Evolutionary conservation across 2,329 filamentous ascomycete genomes (phyloP), one percentile per base, ranked within the genome.

Genomic region (Aschersonia sp.): DNA sequence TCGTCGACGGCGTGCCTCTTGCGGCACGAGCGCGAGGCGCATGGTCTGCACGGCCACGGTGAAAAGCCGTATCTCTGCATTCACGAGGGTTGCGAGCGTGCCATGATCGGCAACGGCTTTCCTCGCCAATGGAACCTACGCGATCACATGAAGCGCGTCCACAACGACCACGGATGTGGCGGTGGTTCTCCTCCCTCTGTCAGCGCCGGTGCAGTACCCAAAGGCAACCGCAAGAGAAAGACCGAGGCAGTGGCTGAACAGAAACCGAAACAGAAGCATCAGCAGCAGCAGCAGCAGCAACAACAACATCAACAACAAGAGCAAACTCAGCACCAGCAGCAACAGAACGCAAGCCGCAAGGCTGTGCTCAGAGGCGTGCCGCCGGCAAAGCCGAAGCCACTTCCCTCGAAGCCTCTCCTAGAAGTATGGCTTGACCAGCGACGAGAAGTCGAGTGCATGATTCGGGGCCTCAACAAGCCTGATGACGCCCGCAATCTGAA

Each of bases 111-210:
- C 57, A 87, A 90, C 63, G 90, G 90, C 57, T 97, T 97, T 61
- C 90, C 89, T 39, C 83, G 90, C 57, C 83, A 89, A 58, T 97
- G 92, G 87, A 97, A 97, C 68, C 77, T 95, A 47, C 82, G 85
- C 65, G 90, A 97, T 68, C 90, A 97, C 73, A 96, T 96, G 89
- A 87, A 87, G 69, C 83, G 90, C 52, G 89, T 96, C 6, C 90
- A 97, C 69, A 81, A 81, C 55, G 76, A 79, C 58, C 70, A 71
- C 51, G 68, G 70, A 42, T 67, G 64, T 53, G 58, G 65, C 42
- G 56, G 57, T 42, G 67, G 62, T 30, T 71, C 73, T 35, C 67
- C 69, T 7, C 61, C 67, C 8, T 58, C 65, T 30, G 59, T 55
- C 30, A 47, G 56, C 42, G 52, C 50, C 37, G 56, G 54, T 33